Evolutionary conservation across 1,284 basidiomycete species (phyloP).

Genomic region (Neonothopanus nambi): DNA sequence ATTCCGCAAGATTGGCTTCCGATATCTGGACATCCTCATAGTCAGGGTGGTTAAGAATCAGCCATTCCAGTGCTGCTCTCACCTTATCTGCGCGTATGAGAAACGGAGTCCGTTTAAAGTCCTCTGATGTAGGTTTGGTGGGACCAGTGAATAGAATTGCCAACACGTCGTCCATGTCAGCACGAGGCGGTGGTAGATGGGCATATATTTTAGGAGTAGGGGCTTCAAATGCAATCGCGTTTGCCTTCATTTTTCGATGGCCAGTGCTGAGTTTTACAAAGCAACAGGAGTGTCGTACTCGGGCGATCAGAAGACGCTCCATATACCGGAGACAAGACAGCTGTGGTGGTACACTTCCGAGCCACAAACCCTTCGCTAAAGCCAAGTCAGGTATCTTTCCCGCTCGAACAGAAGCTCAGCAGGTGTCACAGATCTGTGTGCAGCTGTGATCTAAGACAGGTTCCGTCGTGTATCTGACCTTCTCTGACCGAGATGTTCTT

Average conservation of each 20-base stretch:
- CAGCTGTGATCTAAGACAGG: no score
- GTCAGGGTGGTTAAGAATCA: no score
- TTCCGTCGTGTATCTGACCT: no score
- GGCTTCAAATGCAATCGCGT: slow-evolving; percentile 27
- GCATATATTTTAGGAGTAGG: no score
- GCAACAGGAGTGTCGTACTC: slow-evolving; percentile 2
- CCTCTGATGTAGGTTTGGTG: slow-evolving; percentile 14
- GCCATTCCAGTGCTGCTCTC: no score
- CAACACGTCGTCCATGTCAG: slow-evolving; percentile 4
- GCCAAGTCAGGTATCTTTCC: slow-evolving; percentile 27
- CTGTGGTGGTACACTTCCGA: slow-evolving; percentile 34
- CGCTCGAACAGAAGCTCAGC: slow-evolving; percentile 17
- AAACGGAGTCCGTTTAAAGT: slow-evolving; percentile 25
- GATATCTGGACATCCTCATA: no score
- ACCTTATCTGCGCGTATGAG: no score
- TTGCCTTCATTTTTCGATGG: slow-evolving; percentile 23
- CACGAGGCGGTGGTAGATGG: slow-evolving; percentile 15
- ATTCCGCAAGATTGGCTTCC: background rate
- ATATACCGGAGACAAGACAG: slow-evolving; percentile 25
- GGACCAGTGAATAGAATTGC: slow-evolving; percentile 8
- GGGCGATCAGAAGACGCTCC: slow-evolving; percentile 25
- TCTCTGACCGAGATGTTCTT: background rate
- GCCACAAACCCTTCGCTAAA: slow-evolving; percentile 38
- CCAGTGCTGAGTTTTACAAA: slow-evolving; percentile 20
- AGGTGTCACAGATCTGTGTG: no score